Percentiles rank a stretch among this genome's conserved stretches.
Evolutionary conservation across 495 filamentous ascomycete genomes (phyloP).

Genomic region (Neurospora sp.): DNA sequence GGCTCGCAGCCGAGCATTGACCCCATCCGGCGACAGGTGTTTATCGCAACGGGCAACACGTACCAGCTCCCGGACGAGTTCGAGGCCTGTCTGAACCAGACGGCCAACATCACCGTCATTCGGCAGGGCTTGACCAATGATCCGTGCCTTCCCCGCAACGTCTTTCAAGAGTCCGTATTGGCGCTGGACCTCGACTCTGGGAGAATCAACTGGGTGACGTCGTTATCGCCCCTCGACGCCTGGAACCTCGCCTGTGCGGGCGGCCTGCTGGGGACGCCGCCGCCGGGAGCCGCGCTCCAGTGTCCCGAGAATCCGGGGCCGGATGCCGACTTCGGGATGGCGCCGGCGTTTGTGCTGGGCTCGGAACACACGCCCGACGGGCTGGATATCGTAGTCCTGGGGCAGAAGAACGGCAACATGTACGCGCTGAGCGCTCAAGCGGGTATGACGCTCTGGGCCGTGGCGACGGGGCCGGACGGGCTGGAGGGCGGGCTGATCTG

Average conservation of each 20-base stretch:
- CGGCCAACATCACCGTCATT: slow-evolving; percentile 2
- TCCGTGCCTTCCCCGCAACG: slow-evolving; percentile 3
- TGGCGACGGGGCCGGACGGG: slow-evolving; percentile 13
- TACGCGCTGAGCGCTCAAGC: slow-evolving; percentile 20
- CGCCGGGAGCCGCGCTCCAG: slow-evolving; percentile 1
- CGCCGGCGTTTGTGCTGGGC: slow-evolving; percentile 23
- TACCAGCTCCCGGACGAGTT: slow-evolving; percentile 16
- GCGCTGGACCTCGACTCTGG: slow-evolving; percentile 22
- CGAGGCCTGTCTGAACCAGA: slow-evolving; percentile 13
- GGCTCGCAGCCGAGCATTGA: slow-evolving; percentile 33
- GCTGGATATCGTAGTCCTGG: slow-evolving; percentile 22
- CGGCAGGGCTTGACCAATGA: not conserved
- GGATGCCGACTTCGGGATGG: slow-evolving; percentile 33
- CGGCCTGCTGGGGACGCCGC: slow-evolving; percentile 8
- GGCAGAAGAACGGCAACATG: slow-evolving; percentile 28
- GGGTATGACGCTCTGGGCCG: slow-evolving; percentile 20
- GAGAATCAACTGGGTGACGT: slow-evolving; percentile 18
- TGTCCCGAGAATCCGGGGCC: slow-evolving; percentile 21
- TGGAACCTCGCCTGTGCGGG: slow-evolving; percentile 8
- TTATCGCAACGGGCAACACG: slow-evolving; percentile 29
- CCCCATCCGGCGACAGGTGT: slow-evolving; percentile 16
- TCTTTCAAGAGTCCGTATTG: slow-evolving; percentile 21
- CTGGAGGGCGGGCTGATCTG: slow-evolving; percentile 23
- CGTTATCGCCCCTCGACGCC: slow-evolving; percentile 13
- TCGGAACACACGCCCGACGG: not conserved